A percentile compares a stretch with the other conserved stretches of the same genome.
Evolutionary conservation across 2,329 filamentous ascomycete genomes (phyloP).

Genomic region (Fusarium irregulare): DNA sequence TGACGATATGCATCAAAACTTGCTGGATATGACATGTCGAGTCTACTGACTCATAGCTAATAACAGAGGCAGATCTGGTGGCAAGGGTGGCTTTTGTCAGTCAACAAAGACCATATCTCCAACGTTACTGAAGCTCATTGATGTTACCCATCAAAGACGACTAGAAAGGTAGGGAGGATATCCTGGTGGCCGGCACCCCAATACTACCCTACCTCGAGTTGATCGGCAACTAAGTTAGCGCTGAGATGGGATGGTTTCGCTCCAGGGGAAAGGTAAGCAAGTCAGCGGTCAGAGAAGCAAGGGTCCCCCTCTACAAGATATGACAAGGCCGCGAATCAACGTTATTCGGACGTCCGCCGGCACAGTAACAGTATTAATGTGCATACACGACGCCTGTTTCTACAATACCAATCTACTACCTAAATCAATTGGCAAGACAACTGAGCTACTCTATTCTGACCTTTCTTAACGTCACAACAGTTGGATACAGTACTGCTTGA

Average conservation of each 20-base stretch:
- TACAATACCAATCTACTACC: background rate
- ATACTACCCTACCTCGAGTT: conserved; percentile 14
- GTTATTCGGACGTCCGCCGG: background rate
- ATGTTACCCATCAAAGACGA: background rate
- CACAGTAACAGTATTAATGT: background rate
- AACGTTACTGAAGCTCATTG: background rate
- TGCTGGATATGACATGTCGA: background rate
- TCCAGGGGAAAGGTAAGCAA: background rate
- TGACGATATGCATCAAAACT: background rate
- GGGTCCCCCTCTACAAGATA: background rate
- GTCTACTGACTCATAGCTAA: background rate
- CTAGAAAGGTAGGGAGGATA: conserved; percentile 1
- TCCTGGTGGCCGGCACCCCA: conserved; percentile 14
- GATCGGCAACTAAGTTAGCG: conserved; percentile 19
- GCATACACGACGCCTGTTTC: background rate
- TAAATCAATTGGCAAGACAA: background rate
- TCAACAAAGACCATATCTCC: background rate
- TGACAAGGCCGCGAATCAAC: background rate
- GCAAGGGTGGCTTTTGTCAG: background rate
- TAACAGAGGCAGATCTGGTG: background rate
- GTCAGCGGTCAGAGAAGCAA: background rate
- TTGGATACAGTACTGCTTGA: background rate
- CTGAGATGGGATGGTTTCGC: background rate
- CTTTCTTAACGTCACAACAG: background rate
- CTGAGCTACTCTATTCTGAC: background rate